Evolutionary conservation across 768 basidiomycete species (phyloP), one percentile per base, ranked within the genome.

Genomic region (Lactarius indigo): DNA sequence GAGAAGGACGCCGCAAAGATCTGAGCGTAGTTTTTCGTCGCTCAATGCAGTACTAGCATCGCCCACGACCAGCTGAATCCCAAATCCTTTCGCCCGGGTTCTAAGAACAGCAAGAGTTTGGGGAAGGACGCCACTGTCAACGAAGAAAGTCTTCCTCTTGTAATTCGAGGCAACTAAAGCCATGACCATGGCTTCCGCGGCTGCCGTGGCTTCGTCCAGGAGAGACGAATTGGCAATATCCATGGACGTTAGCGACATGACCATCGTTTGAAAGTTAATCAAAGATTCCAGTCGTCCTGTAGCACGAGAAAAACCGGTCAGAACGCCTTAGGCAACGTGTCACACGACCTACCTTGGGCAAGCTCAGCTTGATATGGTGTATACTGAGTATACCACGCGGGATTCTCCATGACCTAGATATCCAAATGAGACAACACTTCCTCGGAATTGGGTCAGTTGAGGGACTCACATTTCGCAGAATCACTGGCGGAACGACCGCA

Each of bases 341-440:
- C 44, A 39, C 69, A 10, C 33, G 52, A 71, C 79, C 30, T 72
- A 91, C 94, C 96, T 86, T 99, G 96, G n/a, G 96, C 88, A 76
- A 98, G 91, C 82, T 99, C 96, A 1, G 96, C 95, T 73, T 97
- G 94, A 78, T 96, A 96, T 1, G 94, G 94, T 0, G 95, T 96
- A 76, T 96, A 96, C 18, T 90, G 93, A 7, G 96, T 98, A 77
- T 98, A 98, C 96, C 96, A 99, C 4, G 91, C 93, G 31, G 95
- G 96, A 74, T 96, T 98, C 78, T 99, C 96, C 81, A 90, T 87
- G 67, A 93, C 80, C 92, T 92, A 56, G 28, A 57, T 10, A 69
- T 35, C 52, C 13, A 50, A 42, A 23, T 62, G 58, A 61, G 60
- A 30, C 18, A 4, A 28, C 20, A 35, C 52, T 50, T 31, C 31